Percentiles rank a stretch among this genome's conserved stretches.
Conservation (phyloP, 805 yeast genomes). For the Torulaspora delbrueckii region DNA sequence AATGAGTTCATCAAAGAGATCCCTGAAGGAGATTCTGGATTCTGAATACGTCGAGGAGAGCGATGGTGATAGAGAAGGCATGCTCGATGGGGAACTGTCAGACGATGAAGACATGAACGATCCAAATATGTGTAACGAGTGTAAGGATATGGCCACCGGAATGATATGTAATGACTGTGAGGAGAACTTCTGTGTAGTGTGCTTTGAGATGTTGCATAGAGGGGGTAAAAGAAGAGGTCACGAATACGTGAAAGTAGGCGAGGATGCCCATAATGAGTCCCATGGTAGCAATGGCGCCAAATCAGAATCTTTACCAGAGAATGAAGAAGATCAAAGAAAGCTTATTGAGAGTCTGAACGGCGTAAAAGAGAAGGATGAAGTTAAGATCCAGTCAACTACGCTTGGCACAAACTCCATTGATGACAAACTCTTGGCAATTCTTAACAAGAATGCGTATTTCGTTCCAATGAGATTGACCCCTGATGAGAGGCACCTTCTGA, state of each 20-base stretch:
- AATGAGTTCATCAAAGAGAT: conserved; percentile 27
- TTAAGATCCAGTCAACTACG: conserved; percentile 17
- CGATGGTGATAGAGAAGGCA: conserved; percentile 25
- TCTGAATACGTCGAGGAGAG: conserved; percentile 35
- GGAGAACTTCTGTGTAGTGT: conserved; percentile 64
- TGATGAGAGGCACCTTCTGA: conserved; percentile 64
- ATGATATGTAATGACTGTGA: conserved; percentile 57
- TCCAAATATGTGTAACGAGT: conserved; percentile 55
- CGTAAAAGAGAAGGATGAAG: conserved; percentile 12
- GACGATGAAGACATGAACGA: conserved; percentile 31
- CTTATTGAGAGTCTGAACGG: conserved; percentile 8
- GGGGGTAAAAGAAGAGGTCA: conserved; percentile 59
- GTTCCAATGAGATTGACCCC: conserved; percentile 65
- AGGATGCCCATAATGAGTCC: conserved; percentile 10
- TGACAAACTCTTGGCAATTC: conserved; percentile 35
- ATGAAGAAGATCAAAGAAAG: conserved; percentile 12
- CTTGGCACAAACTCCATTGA: conserved; percentile 20
- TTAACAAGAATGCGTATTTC: conserved; percentile 45
- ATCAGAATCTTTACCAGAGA: conserved; percentile 21
- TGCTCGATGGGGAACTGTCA: conserved; percentile 20
- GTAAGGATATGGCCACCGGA: conserved; percentile 68
- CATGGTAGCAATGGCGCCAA: conserved; percentile 20
- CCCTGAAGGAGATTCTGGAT: conserved; percentile 38
- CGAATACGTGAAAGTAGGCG: conserved; percentile 29
- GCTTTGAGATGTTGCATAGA: conserved; percentile 62